phyloP scores from a whole-genome alignment of 495 filamentous ascomycete species.

The Daldinia concentrica region DNA sequence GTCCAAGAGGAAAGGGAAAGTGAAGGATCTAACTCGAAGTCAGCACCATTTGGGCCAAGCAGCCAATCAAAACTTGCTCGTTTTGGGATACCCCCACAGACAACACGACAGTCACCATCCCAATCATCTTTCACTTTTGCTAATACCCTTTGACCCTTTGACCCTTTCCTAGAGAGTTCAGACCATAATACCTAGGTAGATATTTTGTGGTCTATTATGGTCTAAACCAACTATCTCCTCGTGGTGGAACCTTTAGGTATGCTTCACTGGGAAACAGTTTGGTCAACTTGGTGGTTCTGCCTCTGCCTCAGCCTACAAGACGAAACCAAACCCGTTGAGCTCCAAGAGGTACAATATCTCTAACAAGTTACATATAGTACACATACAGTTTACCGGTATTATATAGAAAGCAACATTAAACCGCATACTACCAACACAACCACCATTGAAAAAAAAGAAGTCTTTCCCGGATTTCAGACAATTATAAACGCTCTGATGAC shows the following conservation, averaged over 20 bases:
- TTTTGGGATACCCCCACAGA: conserved; percentile 48
- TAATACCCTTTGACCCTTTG: conserved; percentile 21
- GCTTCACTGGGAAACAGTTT: conserved; percentile 22
- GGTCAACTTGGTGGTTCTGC: not conserved
- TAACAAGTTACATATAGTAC: conserved; percentile 21
- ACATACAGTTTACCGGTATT: conserved; percentile 9
- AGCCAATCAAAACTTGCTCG: conserved; percentile 66
- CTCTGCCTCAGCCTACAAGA: not conserved
- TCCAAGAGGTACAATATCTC: conserved; percentile 8
- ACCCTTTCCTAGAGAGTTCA: conserved; percentile 19
- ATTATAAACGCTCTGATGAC: not conserved
- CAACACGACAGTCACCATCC: conserved; percentile 50
- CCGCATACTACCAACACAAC: conserved; percentile 7
- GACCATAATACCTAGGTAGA: conserved; percentile 7
- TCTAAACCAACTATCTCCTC: conserved; percentile 29
- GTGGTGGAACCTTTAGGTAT: conserved; percentile 27
- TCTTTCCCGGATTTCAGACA: conserved; percentile 1
- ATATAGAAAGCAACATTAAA: conserved; percentile 12
- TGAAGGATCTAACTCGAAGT: conserved; percentile 42
- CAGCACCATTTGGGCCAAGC: conserved; percentile 37
- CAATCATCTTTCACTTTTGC: conserved; percentile 44
- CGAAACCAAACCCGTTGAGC: not conserved
- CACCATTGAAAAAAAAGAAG: not conserved
- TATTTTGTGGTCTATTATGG: conserved; percentile 11
- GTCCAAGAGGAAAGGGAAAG: conserved; percentile 26